A percentile compares a stretch with the other conserved stretches of the same genome.
These are phyloP conservation scores for Tylopilus sp. DNA, from an alignment of 1,284 basidiomycete species.

Conservation along the genomic window DNA sequence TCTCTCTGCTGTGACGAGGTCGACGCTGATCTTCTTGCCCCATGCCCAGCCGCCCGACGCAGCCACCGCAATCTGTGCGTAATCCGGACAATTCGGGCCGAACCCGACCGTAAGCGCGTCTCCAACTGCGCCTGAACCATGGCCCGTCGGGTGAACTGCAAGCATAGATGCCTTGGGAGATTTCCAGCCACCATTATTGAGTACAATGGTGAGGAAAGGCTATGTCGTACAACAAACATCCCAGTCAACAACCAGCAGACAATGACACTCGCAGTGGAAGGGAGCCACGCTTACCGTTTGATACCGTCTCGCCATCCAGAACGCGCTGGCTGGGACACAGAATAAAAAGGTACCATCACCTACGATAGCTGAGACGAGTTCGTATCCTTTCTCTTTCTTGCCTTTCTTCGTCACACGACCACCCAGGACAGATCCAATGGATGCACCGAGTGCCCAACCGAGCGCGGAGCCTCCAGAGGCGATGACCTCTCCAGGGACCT, in stretches of 20 bases:
- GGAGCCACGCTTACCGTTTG: slow-evolving; percentile 59
- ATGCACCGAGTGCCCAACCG: slow-evolving; percentile 75
- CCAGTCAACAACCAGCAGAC: neutral
- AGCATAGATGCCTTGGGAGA: slow-evolving; percentile 74
- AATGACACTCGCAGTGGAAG: neutral
- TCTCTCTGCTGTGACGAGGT: too few species aligned
- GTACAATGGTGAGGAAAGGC: slow-evolving; percentile 77
- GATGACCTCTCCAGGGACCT: slow-evolving; percentile 60
- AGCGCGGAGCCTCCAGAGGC: slow-evolving; percentile 69
- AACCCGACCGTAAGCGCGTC: slow-evolving; percentile 70
- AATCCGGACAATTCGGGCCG: slow-evolving; percentile 72
- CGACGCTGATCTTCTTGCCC: slow-evolving; percentile 25
- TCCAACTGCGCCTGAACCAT: slow-evolving; percentile 60
- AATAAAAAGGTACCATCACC: slow-evolving; percentile 80
- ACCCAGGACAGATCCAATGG: slow-evolving; percentile 67
- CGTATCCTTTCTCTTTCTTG: slow-evolving; percentile 45
- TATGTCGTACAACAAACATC: slow-evolving; percentile 33
- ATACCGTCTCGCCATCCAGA: slow-evolving; percentile 78
- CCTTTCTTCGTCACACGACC: slow-evolving; percentile 43
- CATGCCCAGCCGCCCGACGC: slow-evolving; percentile 63
- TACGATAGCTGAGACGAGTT: slow-evolving; percentile 67
- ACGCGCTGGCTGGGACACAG: slow-evolving; percentile 71
- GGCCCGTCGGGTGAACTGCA: slow-evolving; percentile 68
- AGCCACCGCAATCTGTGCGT: slow-evolving; percentile 70
- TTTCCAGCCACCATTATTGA: slow-evolving; percentile 81